Evolutionary conservation across 2,329 filamentous ascomycete species (phyloP).

Genomic region (Neophaeococcomyces aloes): DNA sequence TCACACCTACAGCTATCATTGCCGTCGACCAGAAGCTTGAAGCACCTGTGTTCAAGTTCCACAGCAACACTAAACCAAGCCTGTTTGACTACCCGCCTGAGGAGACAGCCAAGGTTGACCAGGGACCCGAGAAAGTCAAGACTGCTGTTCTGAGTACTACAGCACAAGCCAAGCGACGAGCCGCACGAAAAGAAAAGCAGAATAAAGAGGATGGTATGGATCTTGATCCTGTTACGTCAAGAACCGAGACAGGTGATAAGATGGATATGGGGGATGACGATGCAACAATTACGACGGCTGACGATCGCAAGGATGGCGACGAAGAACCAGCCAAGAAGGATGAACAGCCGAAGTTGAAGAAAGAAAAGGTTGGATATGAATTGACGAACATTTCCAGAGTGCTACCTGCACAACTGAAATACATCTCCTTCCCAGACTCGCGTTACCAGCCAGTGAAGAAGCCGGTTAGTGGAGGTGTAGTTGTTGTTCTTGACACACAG

Average conservation of each 20-base stretch:
- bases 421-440: constrained; percentile 80
- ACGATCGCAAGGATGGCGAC: constrained; percentile 40
- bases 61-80: constrained; percentile 87
- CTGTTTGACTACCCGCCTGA: constrained; percentile 97
- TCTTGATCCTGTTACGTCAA: constrained; percentile 70
- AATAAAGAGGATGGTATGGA: constrained; percentile 77
- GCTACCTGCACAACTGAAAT: constrained; percentile 84
- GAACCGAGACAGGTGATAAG: constrained; percentile 38
- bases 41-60: constrained; percentile 87
- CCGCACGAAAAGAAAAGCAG: constrained; percentile 86
- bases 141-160: constrained; percentile 94
- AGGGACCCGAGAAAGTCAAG: constrained; percentile 85
- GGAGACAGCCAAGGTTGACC: constrained; percentile 87
- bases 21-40: constrained; percentile 88
- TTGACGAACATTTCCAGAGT: constrained; percentile 96
- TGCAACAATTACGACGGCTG: constrained; percentile 35
- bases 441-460: constrained; percentile 91
- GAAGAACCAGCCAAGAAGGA: constrained; percentile 46
- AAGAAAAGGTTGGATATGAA: constrained; percentile 94
- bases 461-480: constrained; percentile 85
- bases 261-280: constrained; percentile 48
- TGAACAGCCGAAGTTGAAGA: constrained; percentile 58
- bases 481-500: constrained; percentile 77
- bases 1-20: constrained; percentile 94
- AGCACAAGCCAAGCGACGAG: constrained; percentile 88